phyloP scores from a whole-genome alignment of 768 basidiomycete genomes.

The Kwoniella botswanensis region DNA sequence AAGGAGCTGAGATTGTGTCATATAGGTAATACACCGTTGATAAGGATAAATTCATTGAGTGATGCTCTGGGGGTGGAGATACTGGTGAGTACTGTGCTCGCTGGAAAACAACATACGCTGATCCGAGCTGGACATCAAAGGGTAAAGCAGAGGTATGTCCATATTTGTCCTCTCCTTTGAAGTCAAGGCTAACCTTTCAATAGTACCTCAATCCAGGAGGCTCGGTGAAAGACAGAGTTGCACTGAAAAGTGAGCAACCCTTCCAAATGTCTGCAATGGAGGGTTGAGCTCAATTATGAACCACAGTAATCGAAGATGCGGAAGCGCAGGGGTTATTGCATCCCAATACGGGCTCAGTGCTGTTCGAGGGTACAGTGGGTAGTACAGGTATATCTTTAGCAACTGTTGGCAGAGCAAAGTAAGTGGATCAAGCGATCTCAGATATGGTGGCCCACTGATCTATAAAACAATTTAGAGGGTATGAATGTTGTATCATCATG shows the following conservation, averaged over 20 bases:
- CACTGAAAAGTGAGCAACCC: conserved; percentile 73
- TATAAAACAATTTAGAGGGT: conserved; percentile 67
- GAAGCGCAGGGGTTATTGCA: conserved; percentile 79
- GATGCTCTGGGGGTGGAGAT: conserved; percentile 91
- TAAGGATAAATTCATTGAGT: conserved; percentile 89
- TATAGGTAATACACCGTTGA: conserved; percentile 88
- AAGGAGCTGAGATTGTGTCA: neutral
- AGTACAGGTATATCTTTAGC: conserved; percentile 82
- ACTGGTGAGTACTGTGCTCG: conserved; percentile 60
- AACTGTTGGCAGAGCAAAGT: conserved; percentile 87
- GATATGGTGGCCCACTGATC: neutral
- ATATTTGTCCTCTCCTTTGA: neutral
- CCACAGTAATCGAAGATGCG: conserved; percentile 88
- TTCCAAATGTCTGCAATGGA: neutral
- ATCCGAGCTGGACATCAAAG: conserved; percentile 37
- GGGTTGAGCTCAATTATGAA: neutral
- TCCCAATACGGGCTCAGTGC: conserved; percentile 85
- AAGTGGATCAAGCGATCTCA: conserved; percentile 36
- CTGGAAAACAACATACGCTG: neutral
- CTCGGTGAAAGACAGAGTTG: conserved; percentile 97
- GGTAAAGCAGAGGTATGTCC: conserved; percentile 84
- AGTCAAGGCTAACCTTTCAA: neutral
- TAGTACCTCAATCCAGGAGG: conserved; percentile 97
- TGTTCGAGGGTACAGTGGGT: conserved; percentile 95
- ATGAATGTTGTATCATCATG: conserved; percentile 73